Percentiles rank a stretch among this genome's conserved stretches.
phyloP scores from a whole-genome alignment of 257 asterid genomes.

The Capsicum rhomboideum region DNA sequence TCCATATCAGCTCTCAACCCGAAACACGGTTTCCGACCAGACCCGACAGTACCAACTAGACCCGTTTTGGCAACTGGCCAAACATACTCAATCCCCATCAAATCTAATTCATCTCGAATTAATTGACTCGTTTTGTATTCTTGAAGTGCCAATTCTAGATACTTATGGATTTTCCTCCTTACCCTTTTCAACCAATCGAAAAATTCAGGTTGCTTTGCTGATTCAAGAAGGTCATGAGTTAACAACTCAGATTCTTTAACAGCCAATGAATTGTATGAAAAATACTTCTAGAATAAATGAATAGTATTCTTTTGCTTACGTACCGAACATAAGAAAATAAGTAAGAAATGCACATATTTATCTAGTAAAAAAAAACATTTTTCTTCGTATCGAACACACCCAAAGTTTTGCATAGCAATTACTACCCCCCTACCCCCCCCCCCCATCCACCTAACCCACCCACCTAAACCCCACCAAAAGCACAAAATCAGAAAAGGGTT shows the following conservation, averaged over 20 bases:
- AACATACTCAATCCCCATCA: conserved; percentile 50
- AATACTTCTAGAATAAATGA: too few species aligned
- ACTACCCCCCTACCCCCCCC: too few species aligned
- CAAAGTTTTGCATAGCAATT: too few species aligned
- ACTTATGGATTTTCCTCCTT: conserved; percentile 67
- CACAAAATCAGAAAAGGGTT: not conserved
- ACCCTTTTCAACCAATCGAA: conserved; percentile 57
- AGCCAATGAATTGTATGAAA: not conserved
- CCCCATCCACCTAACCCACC: too few species aligned
- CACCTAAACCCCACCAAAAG: not conserved
- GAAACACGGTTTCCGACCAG: conserved; percentile 65
- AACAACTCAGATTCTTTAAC: conserved; percentile 6
- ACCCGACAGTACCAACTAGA: conserved; percentile 67
- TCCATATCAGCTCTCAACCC: conserved; percentile 94
- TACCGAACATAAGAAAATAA: too few species aligned
- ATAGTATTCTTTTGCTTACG: too few species aligned
- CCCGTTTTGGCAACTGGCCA: conserved; percentile 88
- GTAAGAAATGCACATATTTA: too few species aligned
- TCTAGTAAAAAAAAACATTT: too few species aligned
- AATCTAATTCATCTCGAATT: conserved; percentile 62
- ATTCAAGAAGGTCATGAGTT: conserved; percentile 40
- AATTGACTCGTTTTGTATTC: conserved; percentile 70
- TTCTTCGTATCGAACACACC: too few species aligned
- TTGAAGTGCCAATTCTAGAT: conserved; percentile 69
- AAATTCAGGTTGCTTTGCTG: conserved; percentile 53